These are phyloP conservation scores for Nigrospora osmanthi DNA, from an alignment of 2,329 filamentous ascomycete genomes.

Conservation along the genomic window DNA sequence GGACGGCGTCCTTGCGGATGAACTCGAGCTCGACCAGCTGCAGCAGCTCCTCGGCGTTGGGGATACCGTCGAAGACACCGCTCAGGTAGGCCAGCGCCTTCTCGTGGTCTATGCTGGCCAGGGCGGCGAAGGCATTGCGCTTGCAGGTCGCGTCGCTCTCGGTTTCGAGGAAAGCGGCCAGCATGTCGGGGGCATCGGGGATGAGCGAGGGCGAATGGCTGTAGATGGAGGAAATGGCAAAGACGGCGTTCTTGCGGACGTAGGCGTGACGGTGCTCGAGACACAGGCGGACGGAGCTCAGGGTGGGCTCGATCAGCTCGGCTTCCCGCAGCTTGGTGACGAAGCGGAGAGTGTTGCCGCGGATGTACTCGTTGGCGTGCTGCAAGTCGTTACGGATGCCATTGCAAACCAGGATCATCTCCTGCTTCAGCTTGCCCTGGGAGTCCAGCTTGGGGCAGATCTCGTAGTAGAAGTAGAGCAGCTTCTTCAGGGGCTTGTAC, in stretches of 20 bases:
- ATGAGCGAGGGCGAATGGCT: slow-evolving; percentile 86
- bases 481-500: slow-evolving; percentile 93
- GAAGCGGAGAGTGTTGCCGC: slow-evolving; percentile 96
- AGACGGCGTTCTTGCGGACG: slow-evolving; percentile 96
- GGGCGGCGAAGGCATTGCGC: slow-evolving; percentile 90
- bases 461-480: slow-evolving; percentile 98
- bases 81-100: slow-evolving; percentile 84
- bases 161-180: slow-evolving; percentile 79
- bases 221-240: slow-evolving; percentile 87
- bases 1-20: slow-evolving; percentile 92
- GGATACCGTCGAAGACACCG: slow-evolving; percentile 84
- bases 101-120: slow-evolving; percentile 87
- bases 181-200: slow-evolving; percentile 88
- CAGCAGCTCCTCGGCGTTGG: slow-evolving; percentile 87
- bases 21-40: slow-evolving; percentile 95
- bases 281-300: slow-evolving; percentile 85
- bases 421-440: slow-evolving; percentile 92
- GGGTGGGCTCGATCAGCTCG: slow-evolving; percentile 90
- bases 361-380: slow-evolving; percentile 96
- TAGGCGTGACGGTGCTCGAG: slow-evolving; percentile 96
- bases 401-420: slow-evolving; percentile 99
- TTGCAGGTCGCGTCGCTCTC: slow-evolving; percentile 96
- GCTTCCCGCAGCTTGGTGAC: slow-evolving; percentile 92
- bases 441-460: slow-evolving; percentile 94
- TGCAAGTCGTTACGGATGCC: slow-evolving; percentile 96